Conservation (phyloP, 2,329 filamentous ascomycete species). For the Pseudogymnoascus sp. region DNA sequence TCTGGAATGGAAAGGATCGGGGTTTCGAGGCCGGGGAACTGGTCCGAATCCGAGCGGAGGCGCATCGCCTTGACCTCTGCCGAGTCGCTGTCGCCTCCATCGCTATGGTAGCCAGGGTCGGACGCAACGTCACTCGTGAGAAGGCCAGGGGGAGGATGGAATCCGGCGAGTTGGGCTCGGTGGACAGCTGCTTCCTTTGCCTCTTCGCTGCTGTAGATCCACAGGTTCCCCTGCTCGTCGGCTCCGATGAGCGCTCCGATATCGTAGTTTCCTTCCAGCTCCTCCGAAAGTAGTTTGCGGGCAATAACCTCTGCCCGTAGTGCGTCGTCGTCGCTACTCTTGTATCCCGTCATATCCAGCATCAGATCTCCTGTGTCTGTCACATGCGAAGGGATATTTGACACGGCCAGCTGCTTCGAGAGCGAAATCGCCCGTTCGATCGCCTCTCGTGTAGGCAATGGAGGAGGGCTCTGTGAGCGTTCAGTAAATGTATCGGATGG, state of each 20-base stretch:
- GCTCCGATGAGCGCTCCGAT: slow-evolving; percentile 92
- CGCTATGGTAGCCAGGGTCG: slow-evolving; percentile 92
- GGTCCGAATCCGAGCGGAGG: slow-evolving; percentile 57
- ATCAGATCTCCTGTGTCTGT: slow-evolving; percentile 90
- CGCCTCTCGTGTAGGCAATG: slow-evolving; percentile 63
- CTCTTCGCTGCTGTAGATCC: slow-evolving; percentile 98
- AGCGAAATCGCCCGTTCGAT: slow-evolving; percentile 75
- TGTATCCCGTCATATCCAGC: slow-evolving; percentile 97
- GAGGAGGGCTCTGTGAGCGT: slow-evolving; percentile 69
- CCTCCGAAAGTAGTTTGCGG: slow-evolving; percentile 83
- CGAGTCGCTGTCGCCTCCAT: slow-evolving; percentile 59
- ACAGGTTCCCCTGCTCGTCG: slow-evolving; percentile 93
- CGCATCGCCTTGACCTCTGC: slow-evolving; percentile 43
- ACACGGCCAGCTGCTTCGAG: slow-evolving; percentile 78
- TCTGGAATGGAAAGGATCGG: slow-evolving; percentile 42
- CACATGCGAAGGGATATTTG: slow-evolving; percentile 89
- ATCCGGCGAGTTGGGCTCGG: slow-evolving; percentile 42
- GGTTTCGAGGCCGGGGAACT: slow-evolving; percentile 49
- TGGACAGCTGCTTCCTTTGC: slow-evolving; percentile 83
- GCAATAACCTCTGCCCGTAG: slow-evolving; percentile 89
- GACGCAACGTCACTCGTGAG: slow-evolving; percentile 61
- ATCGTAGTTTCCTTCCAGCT: slow-evolving; percentile 90
- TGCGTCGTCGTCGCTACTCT: slow-evolving; percentile 86
- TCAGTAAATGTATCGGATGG: slow-evolving; percentile 33
- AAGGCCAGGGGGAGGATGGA: slow-evolving; percentile 31